A percentile compares a stretch with the other conserved stretches of the same genome.
phyloP scores from a whole-genome alignment of 495 filamentous ascomycete genomes.

The Lepidopterella palustris region DNA sequence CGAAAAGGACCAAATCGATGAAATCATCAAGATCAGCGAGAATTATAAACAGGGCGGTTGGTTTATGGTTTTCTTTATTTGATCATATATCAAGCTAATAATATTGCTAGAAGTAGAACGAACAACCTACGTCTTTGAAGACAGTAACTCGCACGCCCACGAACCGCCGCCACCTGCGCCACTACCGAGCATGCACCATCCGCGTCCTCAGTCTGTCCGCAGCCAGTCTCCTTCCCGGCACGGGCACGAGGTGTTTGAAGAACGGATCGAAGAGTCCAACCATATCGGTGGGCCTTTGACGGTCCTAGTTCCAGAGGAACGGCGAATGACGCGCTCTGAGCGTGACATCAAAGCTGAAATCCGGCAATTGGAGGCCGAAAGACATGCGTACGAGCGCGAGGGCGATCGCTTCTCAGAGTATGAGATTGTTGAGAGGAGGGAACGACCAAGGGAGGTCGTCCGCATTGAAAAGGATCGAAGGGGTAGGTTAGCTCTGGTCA shows the following conservation, averaged over 20 bases:
- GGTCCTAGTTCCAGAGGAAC: slow-evolving; percentile 50
- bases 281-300: slow-evolving; percentile 37
- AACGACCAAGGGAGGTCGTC: slow-evolving; percentile 51
- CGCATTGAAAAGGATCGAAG: slow-evolving; percentile 74
- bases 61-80: slow-evolving; percentile 29
- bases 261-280: slow-evolving; percentile 43
- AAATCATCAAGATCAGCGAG: slow-evolving; percentile 74
- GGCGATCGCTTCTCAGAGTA: slow-evolving; percentile 44
- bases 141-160: slow-evolving; percentile 23
- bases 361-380: slow-evolving; percentile 47
- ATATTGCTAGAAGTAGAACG: slow-evolving; percentile 18
- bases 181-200: slow-evolving; percentile 17
- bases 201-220: slow-evolving; percentile 22
- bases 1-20: slow-evolving; percentile 83
- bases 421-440: slow-evolving; percentile 41
- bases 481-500: slow-evolving; percentile 71
- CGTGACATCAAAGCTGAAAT: slow-evolving; percentile 56
- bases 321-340: slow-evolving; percentile 39
- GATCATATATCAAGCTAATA: background rate
- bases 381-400: slow-evolving; percentile 40
- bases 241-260: slow-evolving; percentile 34
- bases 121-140: slow-evolving; percentile 35
- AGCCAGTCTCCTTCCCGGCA: slow-evolving; percentile 27
- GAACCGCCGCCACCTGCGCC: slow-evolving; percentile 36
- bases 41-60: slow-evolving; percentile 51